Base-by-base conservation (phyloP, 2,329 filamentous ascomycete species). In the Magnaporthiopsis rhizophila region DNA sequence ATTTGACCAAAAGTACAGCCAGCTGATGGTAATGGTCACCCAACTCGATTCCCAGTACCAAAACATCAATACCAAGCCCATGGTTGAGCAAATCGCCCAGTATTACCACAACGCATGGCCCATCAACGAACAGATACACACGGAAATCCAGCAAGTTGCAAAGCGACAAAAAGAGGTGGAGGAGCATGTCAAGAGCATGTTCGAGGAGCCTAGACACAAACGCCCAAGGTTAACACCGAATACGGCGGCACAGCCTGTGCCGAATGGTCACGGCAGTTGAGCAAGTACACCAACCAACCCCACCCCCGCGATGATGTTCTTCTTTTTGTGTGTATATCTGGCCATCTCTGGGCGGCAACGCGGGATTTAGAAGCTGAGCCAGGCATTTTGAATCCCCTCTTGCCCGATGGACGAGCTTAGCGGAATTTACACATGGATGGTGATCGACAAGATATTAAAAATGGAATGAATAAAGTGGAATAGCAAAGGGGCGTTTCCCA, bases 31-130 rank as follows among this genome's bases (percentile, higher is more conserved):
- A 32, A 59, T 36, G 59, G 38, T 82, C 5, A 69, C 68, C 26
- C 70, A 75, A 0, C 67, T 87, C 9, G 78, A 83, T 68, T 64
- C 66, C 0, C 82, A 81, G 66, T 84, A 78, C 65, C 79, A 78
- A 64, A 83, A 82, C 67, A 71, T 87, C 9, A 75, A 70, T 26
- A 80, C 81, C 1, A 78, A 74, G 59, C 68, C 72, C 2, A 71
- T 83, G 32, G 78, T 76, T 18, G 72, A 75, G 7, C 72, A 71
- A 1, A 79, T 84, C n/a, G 45, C 45, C 18, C 18, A 53, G 21
- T 18, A 53, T 11, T 53, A 53, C 9, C 45, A 53, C 45, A 53
- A 21, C 45, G 7, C 3, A 6, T 21, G n/a, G 21, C 45, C 45
- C 45, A 9, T 53, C 21, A 53, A 9, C 45, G 45, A 53, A 24